Conservation (phyloP, 768 basidiomycete species). For the Saitozyma podzolica region DNA sequence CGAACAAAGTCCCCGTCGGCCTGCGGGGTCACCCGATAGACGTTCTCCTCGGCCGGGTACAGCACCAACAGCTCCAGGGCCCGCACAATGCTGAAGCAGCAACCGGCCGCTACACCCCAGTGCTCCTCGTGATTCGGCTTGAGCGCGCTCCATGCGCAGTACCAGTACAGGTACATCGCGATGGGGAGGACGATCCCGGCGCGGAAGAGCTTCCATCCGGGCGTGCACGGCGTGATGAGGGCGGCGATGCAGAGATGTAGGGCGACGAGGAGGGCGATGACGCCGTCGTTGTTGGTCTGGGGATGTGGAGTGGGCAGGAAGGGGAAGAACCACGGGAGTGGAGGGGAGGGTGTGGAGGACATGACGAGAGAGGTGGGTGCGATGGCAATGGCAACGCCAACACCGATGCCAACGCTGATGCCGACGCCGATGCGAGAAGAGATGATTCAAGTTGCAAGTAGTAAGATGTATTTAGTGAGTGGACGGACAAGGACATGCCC, state of each 20-base stretch:
- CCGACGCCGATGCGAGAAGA: no score
- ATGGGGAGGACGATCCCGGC: conserved; percentile 6
- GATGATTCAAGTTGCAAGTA: no score
- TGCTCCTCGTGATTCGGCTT: conserved; percentile 4
- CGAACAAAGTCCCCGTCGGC: conserved; percentile 10
- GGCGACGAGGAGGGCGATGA: not conserved
- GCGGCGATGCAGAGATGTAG: conserved; percentile 1
- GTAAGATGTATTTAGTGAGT: no score
- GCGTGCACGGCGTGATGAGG: conserved; percentile 25
- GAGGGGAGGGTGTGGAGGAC: no score
- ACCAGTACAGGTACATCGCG: conserved; percentile 1
- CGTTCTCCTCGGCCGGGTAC: conserved; percentile 32
- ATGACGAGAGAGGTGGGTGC: no score
- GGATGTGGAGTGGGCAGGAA: no score
- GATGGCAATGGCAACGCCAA: no score
- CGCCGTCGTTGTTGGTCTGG: no score
- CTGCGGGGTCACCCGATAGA: conserved; percentile 12
- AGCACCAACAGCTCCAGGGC: conserved; percentile 27
- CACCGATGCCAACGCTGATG: no score
- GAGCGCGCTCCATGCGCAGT: conserved; percentile 1
- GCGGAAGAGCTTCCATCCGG: conserved; percentile 25
- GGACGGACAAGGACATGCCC: no score
- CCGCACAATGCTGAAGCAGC: not conserved
- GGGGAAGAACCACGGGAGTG: no score
- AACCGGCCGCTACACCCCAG: conserved; percentile 12